Base-by-base conservation (phyloP, 305 asterid genomes). In the Rubia tinctorum region DNA sequence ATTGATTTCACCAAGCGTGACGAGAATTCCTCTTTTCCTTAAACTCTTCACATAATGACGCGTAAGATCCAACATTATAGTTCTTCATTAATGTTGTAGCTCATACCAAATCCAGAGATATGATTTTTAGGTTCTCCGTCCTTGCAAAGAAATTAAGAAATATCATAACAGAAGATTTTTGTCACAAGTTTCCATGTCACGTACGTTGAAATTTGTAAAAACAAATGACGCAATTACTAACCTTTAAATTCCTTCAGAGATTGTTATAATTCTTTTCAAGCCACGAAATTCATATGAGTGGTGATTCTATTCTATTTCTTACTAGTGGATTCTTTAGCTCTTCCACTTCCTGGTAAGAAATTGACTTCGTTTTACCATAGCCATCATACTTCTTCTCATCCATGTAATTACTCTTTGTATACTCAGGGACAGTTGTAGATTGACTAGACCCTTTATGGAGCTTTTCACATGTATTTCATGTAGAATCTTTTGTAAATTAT, bases 331-430 rank as follows among this genome's bases (percentile, higher is more conserved):
- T 42, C 42, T 23, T 23, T 40, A 42, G n/a, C n/a, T n/a, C n/a
- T n/a, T n/a, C n/a, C n/a, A 47, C 80, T 20, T 76, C 80, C 60
- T 76, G 68, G 18, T 49, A 5, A 55, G 72, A 66, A 55, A 76
- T 66, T 39, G n/a, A 59, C 66, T 53, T 71, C 56, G 68, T 74
- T 71, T 71, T 76, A 15, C 76, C 68, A 17, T 53, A 18, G 47
- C 9, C 44, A 8, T 64, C 27, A 71, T 23, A 39, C 79, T 70
- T 76, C 17, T 2, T 47, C 6, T 8, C 17, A 17, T 25, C 71
- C 8, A 63, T 15, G 39, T n/a, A n/a, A n/a, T 37, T 55, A 18
- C 7, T 42, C 68, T 59, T 72, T 25, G 8, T 10, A 22, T 22
- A 56, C 53, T 20, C 2, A 14, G 55, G 58, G 66, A 23, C 20